These are phyloP conservation scores for Aechmea fasciata DNA, from an alignment of 176 grass and related monocot species.

Conservation along the genomic window DNA sequence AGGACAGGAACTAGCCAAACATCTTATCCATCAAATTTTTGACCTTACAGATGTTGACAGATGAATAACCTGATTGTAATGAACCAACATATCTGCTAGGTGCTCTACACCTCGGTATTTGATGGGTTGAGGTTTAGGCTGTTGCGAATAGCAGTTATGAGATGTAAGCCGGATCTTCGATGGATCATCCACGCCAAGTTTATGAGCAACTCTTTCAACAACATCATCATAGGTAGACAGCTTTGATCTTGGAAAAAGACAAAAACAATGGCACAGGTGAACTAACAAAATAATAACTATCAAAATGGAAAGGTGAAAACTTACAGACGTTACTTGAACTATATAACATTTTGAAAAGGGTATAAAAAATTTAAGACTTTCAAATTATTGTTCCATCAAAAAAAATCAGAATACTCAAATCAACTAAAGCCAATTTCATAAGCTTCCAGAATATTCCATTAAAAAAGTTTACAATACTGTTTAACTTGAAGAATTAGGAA, in stretches of 20 bases:
- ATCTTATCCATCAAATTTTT: too few species aligned
- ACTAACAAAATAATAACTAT: background rate
- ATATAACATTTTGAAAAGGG: too few species aligned
- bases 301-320: background rate
- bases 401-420: too few species aligned
- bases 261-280: conserved; percentile 7
- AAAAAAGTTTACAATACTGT: too few species aligned
- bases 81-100: conserved; percentile 50
- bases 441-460: too few species aligned
- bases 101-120: conserved; percentile 56
- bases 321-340: too few species aligned
- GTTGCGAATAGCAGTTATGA: conserved; percentile 38
- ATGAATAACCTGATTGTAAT: conserved; percentile 47
- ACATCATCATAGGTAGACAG: conserved; percentile 76
- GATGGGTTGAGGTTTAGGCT: conserved; percentile 62
- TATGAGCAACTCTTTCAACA: conserved; percentile 54
- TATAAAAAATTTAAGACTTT: too few species aligned
- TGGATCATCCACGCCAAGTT: conserved; percentile 55
- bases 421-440: too few species aligned
- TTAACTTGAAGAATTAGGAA: too few species aligned
- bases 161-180: conserved; percentile 77
- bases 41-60: background rate
- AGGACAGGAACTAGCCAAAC: too few species aligned
- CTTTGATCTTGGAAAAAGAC: conserved; percentile 39
- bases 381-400: too few species aligned